Evolutionary conservation across 2,329 filamentous ascomycete genomes (phyloP), one percentile per base, ranked within the genome.

Genomic region (Pseudovirgaria hyperparasitica): DNA sequence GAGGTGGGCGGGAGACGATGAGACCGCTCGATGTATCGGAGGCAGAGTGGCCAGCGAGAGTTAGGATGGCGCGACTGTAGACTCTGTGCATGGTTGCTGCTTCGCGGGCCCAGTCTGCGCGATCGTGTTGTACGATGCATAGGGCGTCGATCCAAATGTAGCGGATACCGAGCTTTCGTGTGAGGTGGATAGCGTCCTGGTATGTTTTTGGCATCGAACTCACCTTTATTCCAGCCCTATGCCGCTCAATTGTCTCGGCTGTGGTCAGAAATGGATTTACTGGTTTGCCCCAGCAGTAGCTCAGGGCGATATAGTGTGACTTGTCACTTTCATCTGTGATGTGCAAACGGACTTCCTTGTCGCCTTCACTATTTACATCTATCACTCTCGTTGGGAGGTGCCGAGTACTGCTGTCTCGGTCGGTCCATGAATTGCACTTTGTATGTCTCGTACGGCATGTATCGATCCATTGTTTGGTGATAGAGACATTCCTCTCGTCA

Each of bases 261-360:
- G n/a, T n/a, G n/a, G n/a, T n/a, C n/a, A n/a, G n/a, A n/a, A n/a
- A n/a, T n/a, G n/a, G n/a, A n/a, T n/a, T n/a, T n/a, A n/a, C n/a
- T n/a, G n/a, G n/a, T n/a, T n/a, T n/a, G n/a, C 33, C 33, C 35
- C 33, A 38, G 23, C 35, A 38, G 16, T 38, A 38, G 4, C 23
- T 25, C 4, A 37, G 22, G 12, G 30, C 26, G 14, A 23, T 16
- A 16, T 29, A 29, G 14, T 24, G 9, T 6, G 16, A 16, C 8
- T 9, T 13, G 19, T 29, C 22, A 12, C 16, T 18, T 25, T 24
- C 21, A 9, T 17, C 21, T 8, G 27, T 17, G 16, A 12, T 18
- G 9, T 29, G 17, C 10, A 29, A 20, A 9, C 21, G 10, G 9
- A 24, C 21, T 7, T 7, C 14, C 6, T 12, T 25, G 19, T 14